Evolutionary conservation across 371 early-diverging fungal species (phyloP), one percentile per base, ranked within the genome.

Genomic region (Dinochytrium kinnereticum): DNA sequence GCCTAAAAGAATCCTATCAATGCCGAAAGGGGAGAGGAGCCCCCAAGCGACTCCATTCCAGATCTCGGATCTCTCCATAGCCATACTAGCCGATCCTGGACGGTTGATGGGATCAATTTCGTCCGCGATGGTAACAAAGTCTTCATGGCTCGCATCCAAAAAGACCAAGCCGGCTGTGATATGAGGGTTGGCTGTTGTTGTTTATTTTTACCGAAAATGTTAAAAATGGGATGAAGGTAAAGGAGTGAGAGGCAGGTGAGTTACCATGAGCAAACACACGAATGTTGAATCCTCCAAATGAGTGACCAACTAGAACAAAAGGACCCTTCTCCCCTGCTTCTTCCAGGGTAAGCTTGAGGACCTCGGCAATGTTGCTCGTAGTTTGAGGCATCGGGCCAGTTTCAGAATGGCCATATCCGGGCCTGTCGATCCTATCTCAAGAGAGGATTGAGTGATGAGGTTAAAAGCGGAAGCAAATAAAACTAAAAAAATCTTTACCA

Each of bases 261-360:
- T 64, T 50, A 73, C 73, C 39, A 55, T 69, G 21, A 13, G 70
- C 65, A 67, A 66, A 70, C 1, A 70, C 7, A 2, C 75, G 70
- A 33, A 71, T 67, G n/a, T 44, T 67, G 39, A 26, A 50, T 0
- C 44, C 75, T 7, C 75, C 75, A 71, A 44, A 70, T 10, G 67
- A 65, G 49, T 71, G 75, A 30, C 71, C 75, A 0, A 75, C 75
- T 3, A 75, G 59, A 15, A 75, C 38, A 67, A 75, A 75, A 17
- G 75, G 75, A 24, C 75, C 75, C 15, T 37, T 38, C 61, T 75
- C 75, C 1, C 59, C 67, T 17, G 75, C 70, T 2, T 19, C 57
- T 49, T 64, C 61, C 10, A 75, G 34, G n/a, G 71, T 19, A 28
- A 66, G 40, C 26, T 75, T 50, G 3, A 75, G 33, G 24, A 39